A percentile compares a stretch with the other conserved stretches of the same genome.
Conservation (phyloP, 805 yeast genomes). For the Debaryomyces tyrocola region DNA sequence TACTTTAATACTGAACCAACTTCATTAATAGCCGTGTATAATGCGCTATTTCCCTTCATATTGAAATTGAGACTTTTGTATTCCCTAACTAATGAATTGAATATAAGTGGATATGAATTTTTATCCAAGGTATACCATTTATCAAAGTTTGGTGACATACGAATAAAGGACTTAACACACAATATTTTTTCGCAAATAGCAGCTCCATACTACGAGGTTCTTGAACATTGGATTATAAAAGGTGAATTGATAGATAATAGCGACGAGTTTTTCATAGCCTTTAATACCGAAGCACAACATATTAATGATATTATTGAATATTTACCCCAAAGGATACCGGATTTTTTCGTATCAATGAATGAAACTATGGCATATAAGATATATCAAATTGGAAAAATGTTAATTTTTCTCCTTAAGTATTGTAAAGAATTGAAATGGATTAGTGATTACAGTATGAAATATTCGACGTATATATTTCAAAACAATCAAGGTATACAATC, state of each 20-base stretch:
- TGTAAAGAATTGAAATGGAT: slow-evolving; percentile 74
- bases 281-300: slow-evolving; percentile 26
- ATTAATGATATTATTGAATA: slow-evolving; percentile 36
- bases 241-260: slow-evolving; percentile 60
- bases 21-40: slow-evolving; percentile 36
- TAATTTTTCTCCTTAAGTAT: slow-evolving; percentile 58
- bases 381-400: slow-evolving; percentile 70
- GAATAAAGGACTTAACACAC: slow-evolving; percentile 43
- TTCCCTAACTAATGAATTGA: slow-evolving; percentile 38
- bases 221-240: slow-evolving; percentile 64
- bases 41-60: slow-evolving; percentile 50
- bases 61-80: slow-evolving; percentile 58
- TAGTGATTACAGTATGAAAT: slow-evolving; percentile 39
- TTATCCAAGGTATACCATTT: slow-evolving; percentile 52
- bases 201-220: slow-evolving; percentile 59
- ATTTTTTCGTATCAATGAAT: slow-evolving; percentile 35
- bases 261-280: slow-evolving; percentile 62
- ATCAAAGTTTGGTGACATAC: slow-evolving; percentile 63
- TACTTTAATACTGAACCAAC: slow-evolving; percentile 27
- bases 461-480: slow-evolving; percentile 28
- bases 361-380: slow-evolving; percentile 42
- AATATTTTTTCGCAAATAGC: slow-evolving; percentile 47
- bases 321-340: slow-evolving; percentile 41
- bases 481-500: slow-evolving; percentile 32
- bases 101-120: slow-evolving; percentile 48